Evolutionary conservation across 805 yeast species (phyloP), one percentile per base, ranked within the genome.

Genomic region (Candida corydali): DNA sequence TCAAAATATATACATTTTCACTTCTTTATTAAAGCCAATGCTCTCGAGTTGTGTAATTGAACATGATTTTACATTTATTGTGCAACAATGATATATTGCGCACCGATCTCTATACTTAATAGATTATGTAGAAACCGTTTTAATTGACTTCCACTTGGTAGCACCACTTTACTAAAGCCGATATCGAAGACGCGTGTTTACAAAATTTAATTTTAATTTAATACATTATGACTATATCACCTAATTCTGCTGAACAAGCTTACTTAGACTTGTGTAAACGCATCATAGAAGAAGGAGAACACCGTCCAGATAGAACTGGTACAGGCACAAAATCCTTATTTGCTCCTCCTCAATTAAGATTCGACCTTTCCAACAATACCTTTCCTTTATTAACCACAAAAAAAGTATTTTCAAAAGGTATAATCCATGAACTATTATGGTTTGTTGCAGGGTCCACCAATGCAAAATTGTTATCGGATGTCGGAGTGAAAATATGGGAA

Each of bases 401-500:
- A 59, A 82, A 78, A 51, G 96, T 91, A 5, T 93, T 88, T 55
- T 78, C 88, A 44, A 82, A 83, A 45, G 98, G 89, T 8, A 87
- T 93, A 29, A 75, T 91, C 23, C 79, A 86, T 45, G 99, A 93
- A 57, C 69, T 93, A 20, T 69, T 93, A 10, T 93, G 99, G 99
- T 93, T 93, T 54, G 74, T 93, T 7, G 69, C 78, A 3, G 98
- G 98, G 1, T 76, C 81, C 44, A 93, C 99, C 0, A 94, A 91
- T 55, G 94, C 93, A 25, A 83, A 82, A 46, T 69, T 74, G 44
- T 66, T 93, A 29, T 66, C 82, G 11, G 94, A 82, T 3, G 75
- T 82, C 47, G 96, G 95, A 24, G 94, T 93, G n/a, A 89, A 80
- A 54, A 93, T 93, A 38, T 93, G 99, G 99, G 98, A 93, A 59